Percentiles rank a stretch among this genome's conserved stretches.
Evolutionary conservation across 441 rosid genomes (phyloP).

Genomic region (Arabidopsis lyrata): DNA sequence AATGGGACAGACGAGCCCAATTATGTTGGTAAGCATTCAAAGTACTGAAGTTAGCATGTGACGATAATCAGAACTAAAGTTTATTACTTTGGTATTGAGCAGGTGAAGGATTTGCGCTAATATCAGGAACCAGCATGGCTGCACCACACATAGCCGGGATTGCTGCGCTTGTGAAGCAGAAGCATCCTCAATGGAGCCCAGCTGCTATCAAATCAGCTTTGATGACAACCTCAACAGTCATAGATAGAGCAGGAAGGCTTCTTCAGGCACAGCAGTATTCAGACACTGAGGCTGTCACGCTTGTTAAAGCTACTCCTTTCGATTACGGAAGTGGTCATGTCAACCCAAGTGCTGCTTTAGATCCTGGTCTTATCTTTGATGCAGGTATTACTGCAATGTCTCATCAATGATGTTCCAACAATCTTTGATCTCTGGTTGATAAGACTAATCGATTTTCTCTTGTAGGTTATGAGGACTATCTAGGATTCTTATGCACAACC

Average conservation of each 20-base stretch:
- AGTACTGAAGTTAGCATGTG: conserved; percentile 22
- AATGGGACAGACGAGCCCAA: conserved; percentile 97
- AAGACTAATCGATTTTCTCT: background rate
- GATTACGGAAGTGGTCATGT: conserved; percentile 99
- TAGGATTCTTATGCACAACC: conserved; percentile 94
- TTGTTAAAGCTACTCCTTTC: conserved; percentile 87
- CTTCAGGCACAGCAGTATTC: conserved; percentile 92
- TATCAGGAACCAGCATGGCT: conserved; percentile 99
- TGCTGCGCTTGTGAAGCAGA: conserved; percentile 97
- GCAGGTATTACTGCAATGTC: conserved; percentile 61
- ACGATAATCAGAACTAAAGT: conserved; percentile 12
- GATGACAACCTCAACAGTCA: conserved; percentile 85
- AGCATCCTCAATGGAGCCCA: conserved; percentile 96
- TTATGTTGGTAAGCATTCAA: conserved; percentile 69
- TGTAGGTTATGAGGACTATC: conserved; percentile 82
- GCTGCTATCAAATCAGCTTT: conserved; percentile 95
- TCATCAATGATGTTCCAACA: background rate
- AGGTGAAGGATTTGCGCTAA: conserved; percentile 97
- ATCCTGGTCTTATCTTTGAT: conserved; percentile 94
- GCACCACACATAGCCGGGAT: conserved; percentile 99
- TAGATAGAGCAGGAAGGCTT: conserved; percentile 93
- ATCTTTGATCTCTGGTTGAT: conserved; percentile 4
- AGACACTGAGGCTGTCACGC: conserved; percentile 75
- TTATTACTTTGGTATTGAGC: conserved; percentile 38
- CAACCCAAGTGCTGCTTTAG: conserved; percentile 90